Conservation (phyloP, 208 protist genomes). For the Leishmania turanica region DNA sequence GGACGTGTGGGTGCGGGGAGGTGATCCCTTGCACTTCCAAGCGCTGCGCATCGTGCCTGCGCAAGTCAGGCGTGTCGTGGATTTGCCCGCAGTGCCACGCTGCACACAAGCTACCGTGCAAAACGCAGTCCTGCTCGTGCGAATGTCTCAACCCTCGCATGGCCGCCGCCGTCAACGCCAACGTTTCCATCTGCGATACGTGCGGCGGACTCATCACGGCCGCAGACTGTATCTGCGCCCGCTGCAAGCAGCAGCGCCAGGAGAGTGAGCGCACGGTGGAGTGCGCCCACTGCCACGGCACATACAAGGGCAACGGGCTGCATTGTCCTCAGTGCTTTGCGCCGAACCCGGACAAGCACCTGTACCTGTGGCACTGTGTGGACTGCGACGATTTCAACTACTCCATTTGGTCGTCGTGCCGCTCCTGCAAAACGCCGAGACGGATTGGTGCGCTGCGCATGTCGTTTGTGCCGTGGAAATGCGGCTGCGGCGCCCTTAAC, state of each 20-base stretch:
- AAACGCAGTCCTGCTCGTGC: conserved; percentile 24
- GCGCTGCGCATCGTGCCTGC: conserved; percentile 66
- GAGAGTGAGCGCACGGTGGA: conserved; percentile 3
- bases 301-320: conserved; percentile 41
- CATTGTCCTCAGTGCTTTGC: conserved; percentile 73
- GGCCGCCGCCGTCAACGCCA: conserved; percentile 14
- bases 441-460: conserved; percentile 37
- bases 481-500: conserved; percentile 64
- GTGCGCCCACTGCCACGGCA: conserved; percentile 43
- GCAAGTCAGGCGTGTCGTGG: conserved; percentile 51
- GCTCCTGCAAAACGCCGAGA: conserved; percentile 41
- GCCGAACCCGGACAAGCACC: conserved; percentile 30
- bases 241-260: conserved; percentile 27
- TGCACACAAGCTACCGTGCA: conserved; percentile 13
- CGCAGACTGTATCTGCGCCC: conserved; percentile 24
- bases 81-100: conserved; percentile 44
- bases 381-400: conserved; percentile 60
- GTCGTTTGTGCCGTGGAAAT: conserved; percentile 65
- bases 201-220: conserved; percentile 49
- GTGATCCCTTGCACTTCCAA: conserved; percentile 54
- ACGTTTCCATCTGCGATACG: conserved; percentile 28
- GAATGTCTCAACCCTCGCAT: conserved; percentile 27
- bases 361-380: conserved; percentile 73
- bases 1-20: conserved; percentile 74
- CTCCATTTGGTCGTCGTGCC: conserved; percentile 72